Conservation (phyloP, 176 grass and related monocot genomes). For the Oryza brachyantha region DNA sequence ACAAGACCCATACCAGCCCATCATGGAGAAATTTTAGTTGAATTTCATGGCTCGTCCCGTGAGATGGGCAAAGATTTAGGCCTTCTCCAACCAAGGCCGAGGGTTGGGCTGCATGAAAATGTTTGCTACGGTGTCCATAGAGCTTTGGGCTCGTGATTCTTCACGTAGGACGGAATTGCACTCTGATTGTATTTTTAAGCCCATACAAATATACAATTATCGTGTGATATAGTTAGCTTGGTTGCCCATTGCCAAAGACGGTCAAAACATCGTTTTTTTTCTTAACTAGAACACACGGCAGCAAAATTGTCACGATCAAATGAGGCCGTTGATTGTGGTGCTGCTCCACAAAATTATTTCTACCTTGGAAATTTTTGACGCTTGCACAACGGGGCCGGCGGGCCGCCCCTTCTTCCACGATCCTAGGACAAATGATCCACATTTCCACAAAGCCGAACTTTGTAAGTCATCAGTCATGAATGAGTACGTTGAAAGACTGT, state of each 20-base stretch:
- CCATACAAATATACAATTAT: not conserved
- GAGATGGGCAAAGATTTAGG: too few relatives aligned
- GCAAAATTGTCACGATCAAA: not conserved
- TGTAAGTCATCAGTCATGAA: not conserved
- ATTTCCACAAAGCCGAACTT: not conserved
- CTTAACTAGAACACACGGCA: not conserved
- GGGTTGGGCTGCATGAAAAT: too few relatives aligned
- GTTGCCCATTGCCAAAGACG: not conserved
- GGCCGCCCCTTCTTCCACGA: not conserved
- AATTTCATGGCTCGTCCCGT: too few relatives aligned
- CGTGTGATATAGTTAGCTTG: too few relatives aligned
- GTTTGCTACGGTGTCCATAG: too few relatives aligned
- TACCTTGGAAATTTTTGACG: not conserved
- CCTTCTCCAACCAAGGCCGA: too few relatives aligned
- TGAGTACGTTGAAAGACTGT: slow-evolving; percentile 1
- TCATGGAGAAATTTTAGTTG: too few relatives aligned
- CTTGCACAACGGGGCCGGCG: not conserved
- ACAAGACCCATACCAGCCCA: too few relatives aligned
- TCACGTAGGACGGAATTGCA: not conserved
- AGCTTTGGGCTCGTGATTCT: too few relatives aligned
- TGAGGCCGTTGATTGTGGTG: not conserved
- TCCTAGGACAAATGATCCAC: not conserved
- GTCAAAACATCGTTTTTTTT: not conserved
- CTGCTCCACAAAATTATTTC: not conserved
- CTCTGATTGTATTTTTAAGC: not conserved